A percentile compares a stretch with the other conserved stretches of the same genome.
Evolutionary conservation across 2,329 filamentous ascomycete genomes (phyloP).

Genomic region (Neofusicoccum umdonicola): DNA sequence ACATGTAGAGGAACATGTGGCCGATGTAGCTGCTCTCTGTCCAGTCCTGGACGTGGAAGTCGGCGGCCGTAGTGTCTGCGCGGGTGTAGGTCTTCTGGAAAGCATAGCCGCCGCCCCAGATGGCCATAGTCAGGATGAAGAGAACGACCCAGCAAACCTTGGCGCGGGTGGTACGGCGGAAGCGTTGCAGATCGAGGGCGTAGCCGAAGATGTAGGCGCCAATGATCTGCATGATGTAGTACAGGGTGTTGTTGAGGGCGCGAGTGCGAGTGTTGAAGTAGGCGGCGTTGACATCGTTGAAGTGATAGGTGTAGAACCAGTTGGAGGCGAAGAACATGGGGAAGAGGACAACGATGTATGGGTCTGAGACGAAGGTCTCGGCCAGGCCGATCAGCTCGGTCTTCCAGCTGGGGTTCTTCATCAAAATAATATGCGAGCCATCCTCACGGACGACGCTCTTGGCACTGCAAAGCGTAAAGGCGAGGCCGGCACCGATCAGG

Average conservation of each 20-base stretch:
- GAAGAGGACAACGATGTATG: slow-evolving; percentile 73
- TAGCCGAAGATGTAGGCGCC: slow-evolving; percentile 73
- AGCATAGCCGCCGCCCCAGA: slow-evolving; percentile 81
- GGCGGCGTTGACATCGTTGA: slow-evolving; percentile 68
- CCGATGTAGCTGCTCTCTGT: slow-evolving; percentile 65
- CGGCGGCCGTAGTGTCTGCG: slow-evolving; percentile 27
- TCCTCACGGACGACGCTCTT: slow-evolving; percentile 71
- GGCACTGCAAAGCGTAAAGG: slow-evolving; percentile 69
- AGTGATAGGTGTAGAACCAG: slow-evolving; percentile 78
- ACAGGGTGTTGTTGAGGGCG: slow-evolving; percentile 74
- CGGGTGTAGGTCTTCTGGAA: slow-evolving; percentile 65
- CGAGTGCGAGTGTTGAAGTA: slow-evolving; percentile 73
- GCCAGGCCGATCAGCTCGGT: slow-evolving; percentile 74
- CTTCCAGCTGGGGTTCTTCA: slow-evolving; percentile 87
- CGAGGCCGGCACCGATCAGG: slow-evolving; percentile 66
- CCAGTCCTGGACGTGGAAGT: slow-evolving; percentile 59
- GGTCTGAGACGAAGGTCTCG: slow-evolving; percentile 68
- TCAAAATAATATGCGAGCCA: slow-evolving; percentile 75
- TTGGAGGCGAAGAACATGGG: slow-evolving; percentile 78
- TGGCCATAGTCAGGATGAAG: slow-evolving; percentile 67
- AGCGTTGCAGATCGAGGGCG: slow-evolving; percentile 57
- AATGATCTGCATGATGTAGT: slow-evolving; percentile 76
- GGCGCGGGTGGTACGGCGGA: slow-evolving; percentile 67
- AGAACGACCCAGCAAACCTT: slow-evolving; percentile 62
- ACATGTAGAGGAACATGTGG: slow-evolving; percentile 85